A percentile compares a stretch with the other conserved stretches of the same genome.
Conservation (phyloP, 257 asterid species). For the Eustoma russellianum region DNA sequence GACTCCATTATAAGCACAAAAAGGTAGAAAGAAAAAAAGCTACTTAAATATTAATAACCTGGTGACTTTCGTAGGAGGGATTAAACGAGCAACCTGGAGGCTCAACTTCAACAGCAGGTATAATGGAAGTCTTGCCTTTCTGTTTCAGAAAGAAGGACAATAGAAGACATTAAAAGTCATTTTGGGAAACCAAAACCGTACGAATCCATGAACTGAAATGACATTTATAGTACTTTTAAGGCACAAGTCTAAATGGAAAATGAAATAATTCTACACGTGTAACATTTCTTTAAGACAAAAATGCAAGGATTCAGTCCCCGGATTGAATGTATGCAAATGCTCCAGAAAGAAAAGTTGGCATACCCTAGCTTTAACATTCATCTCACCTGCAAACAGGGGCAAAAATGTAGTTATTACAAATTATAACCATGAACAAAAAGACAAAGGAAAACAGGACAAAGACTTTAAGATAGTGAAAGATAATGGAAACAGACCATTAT, state of each 20-base stretch:
- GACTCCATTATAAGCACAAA: neutral
- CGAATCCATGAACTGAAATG: neutral
- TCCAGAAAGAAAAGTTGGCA: neutral
- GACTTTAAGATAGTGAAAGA: neutral
- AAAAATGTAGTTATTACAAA: neutral
- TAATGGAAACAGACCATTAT: conserved; percentile 29
- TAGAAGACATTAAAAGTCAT: neutral
- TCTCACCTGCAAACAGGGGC: conserved; percentile 42
- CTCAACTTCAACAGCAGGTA: conserved; percentile 97
- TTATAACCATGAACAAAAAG: neutral
- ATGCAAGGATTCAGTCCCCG: no score
- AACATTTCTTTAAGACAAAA: no score
- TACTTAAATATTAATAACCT: conserved; percentile 29
- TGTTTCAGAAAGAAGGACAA: conserved; percentile 18
- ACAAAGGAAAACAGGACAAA: neutral
- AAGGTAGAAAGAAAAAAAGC: conserved; percentile 9
- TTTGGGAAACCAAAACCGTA: neutral
- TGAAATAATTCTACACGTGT: no score
- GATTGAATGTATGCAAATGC: neutral
- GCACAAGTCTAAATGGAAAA: neutral
- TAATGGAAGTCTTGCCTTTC: conserved; percentile 53
- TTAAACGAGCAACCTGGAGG: conserved; percentile 91
- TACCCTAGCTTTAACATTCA: conserved; percentile 39
- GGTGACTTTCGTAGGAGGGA: conserved; percentile 78
- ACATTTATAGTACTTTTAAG: neutral